Base-by-base conservation (phyloP, 1,139 yeast genomes). In the Citeromyces hawaiiensis region DNA sequence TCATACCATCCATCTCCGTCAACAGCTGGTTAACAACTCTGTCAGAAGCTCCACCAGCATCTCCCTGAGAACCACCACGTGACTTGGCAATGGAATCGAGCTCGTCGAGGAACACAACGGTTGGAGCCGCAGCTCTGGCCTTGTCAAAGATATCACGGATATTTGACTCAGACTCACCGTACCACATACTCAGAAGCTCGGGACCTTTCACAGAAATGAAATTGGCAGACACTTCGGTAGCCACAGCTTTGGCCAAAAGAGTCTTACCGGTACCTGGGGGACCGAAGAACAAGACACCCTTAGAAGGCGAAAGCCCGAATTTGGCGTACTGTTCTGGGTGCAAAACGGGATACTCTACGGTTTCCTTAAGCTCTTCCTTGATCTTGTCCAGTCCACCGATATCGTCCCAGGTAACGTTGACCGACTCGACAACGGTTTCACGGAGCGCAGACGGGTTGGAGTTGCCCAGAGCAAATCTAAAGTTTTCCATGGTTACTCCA, bases 201-300 rank as follows among this genome's bases (percentile, higher is more conserved):
- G 98, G 97, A 52, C 97, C 97, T 65, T 88, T 88, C 44, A 91
- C 96, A 38, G 95, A 83, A 49, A 91, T 88, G 64, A 91, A 91
- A 62, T 88, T 91, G 36, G 97, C 97, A 42, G 94, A 82, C 35
- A 87, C 96, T 61, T 91, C 97, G 42, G 96, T 88, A 38, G 98
- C 97, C 51, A 91, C 96, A 38, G 98, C 98, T 64, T 91, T 91
- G 37, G 98, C 98, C 52, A 91, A 72, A 55, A 91, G 70, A 5
- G 98, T 88, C 66, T 88, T 88, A 85, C 98, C 98, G 48, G 97
- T 88, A 80, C 98, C 98, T 45, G 98, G 98, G 42, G 98, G 98
- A 53, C 99, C 99, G 63, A 83, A 91, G 71, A 93, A 91, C 59
- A 93, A 71, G 49, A 91, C 97, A 68, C 99, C 99, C 68, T 88